These are phyloP conservation scores for Salvia miltiorrhiza DNA, from an alignment of 257 asterid species.

Conservation along the genomic window DNA sequence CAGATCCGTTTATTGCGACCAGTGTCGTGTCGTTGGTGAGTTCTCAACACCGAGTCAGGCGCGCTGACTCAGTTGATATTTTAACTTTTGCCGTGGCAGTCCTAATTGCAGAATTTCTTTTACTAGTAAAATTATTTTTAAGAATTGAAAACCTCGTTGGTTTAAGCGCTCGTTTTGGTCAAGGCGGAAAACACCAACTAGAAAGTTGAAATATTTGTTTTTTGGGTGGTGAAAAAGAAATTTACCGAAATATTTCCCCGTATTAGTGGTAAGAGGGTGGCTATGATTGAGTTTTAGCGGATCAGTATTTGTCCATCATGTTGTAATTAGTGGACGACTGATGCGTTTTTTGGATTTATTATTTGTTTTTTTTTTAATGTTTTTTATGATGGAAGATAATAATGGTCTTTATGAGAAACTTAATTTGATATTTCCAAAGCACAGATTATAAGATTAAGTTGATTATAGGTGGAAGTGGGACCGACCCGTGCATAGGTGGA, in stretches of 20 bases:
- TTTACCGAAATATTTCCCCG: not conserved
- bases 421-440: constrained; percentile 16
- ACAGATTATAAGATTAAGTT: not conserved
- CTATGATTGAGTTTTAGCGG: not conserved
- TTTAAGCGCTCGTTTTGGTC: not conserved
- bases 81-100: not conserved
- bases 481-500: constrained; percentile 14
- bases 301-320: not conserved
- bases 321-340: not conserved
- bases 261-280: not conserved
- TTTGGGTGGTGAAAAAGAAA: not conserved
- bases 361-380: not conserved
- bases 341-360: not conserved
- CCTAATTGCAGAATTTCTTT: not conserved
- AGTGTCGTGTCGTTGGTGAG: constrained; percentile 99
- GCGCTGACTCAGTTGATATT: constrained; percentile 21
- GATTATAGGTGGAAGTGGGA: constrained; percentile 7
- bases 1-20: constrained; percentile 93
- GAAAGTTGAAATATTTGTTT: not conserved
- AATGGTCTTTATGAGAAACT: not conserved
- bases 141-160: not conserved
- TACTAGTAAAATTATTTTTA: not conserved
- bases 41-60: constrained; percentile 35
- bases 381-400: not conserved
- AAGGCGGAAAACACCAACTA: not conserved